These are phyloP conservation scores for Alternaria panax DNA, from an alignment of 2,329 filamentous ascomycete species.

Conservation along the genomic window DNA sequence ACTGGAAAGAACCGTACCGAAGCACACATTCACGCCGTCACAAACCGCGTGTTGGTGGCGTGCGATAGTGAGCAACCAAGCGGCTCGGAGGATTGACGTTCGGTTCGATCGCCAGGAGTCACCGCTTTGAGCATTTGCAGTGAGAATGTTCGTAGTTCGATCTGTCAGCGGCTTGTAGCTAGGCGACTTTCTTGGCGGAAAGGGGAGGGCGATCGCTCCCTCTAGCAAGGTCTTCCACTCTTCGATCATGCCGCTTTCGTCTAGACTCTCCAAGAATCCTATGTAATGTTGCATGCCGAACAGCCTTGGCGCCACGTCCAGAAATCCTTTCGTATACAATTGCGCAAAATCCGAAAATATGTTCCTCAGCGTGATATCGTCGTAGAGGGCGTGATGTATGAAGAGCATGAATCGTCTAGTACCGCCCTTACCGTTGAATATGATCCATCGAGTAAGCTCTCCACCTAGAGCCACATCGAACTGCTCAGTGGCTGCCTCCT, in stretches of 20 bases:
- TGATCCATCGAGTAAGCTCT: neutral
- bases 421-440: neutral
- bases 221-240: neutral
- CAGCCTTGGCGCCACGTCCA: neutral
- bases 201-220: neutral
- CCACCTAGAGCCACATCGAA: neutral
- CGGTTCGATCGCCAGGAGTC: neutral
- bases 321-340: neutral
- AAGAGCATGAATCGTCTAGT: neutral
- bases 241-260: neutral
- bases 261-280: neutral
- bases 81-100: neutral
- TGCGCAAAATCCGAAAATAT: neutral
- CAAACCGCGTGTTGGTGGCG: neutral
- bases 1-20: neutral
- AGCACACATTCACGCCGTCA: neutral
- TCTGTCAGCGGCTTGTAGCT: neutral
- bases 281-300: neutral
- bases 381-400: neutral
- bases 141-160: neutral
- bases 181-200: neutral
- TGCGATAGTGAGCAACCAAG: neutral
- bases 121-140: neutral
- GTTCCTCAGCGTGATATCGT: neutral
- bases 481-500: neutral